These are phyloP conservation scores for Lentinula guzmanii DNA, from an alignment of 768 basidiomycete species.

Conservation along the genomic window DNA sequence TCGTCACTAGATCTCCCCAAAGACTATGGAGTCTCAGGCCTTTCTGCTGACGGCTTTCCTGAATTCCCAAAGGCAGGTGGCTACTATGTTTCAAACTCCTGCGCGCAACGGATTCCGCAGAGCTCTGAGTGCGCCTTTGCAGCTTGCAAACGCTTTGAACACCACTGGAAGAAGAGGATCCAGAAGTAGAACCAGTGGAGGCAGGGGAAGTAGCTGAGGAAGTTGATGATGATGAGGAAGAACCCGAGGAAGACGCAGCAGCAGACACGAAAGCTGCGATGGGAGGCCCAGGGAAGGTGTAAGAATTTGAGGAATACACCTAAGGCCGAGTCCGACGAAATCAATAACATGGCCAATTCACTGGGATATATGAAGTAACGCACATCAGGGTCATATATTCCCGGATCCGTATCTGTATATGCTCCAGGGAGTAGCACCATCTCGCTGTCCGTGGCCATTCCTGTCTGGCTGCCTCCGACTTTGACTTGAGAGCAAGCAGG, in stretches of 20 bases:
- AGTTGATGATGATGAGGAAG: constrained; percentile 5
- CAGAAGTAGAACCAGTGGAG: not conserved
- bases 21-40: not conserved
- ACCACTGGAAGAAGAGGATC: not conserved
- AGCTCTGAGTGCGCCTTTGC: not conserved
- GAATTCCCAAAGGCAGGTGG: not conserved
- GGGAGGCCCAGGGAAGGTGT: constrained; percentile 48
- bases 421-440: constrained; percentile 68
- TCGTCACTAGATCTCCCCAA: not conserved
- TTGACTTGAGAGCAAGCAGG: constrained; percentile 59
- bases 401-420: constrained; percentile 64
- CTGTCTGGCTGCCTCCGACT: constrained; percentile 48
- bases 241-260: not conserved
- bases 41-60: not conserved
- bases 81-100: not conserved
- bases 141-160: not conserved
- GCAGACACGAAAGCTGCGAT: constrained; percentile 34
- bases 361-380: constrained; percentile 1
- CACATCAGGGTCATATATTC: constrained; percentile 55
- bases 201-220: constrained; percentile 8
- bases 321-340: constrained; percentile 1
- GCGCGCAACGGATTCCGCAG: not conserved
- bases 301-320: constrained; percentile 24
- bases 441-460: constrained; percentile 36
- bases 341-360: constrained; percentile 11